Evolutionary conservation across 2,329 filamentous ascomycete genomes (phyloP), one percentile per base, ranked within the genome.

Genomic region (Trichoderma semiorbis): DNA sequence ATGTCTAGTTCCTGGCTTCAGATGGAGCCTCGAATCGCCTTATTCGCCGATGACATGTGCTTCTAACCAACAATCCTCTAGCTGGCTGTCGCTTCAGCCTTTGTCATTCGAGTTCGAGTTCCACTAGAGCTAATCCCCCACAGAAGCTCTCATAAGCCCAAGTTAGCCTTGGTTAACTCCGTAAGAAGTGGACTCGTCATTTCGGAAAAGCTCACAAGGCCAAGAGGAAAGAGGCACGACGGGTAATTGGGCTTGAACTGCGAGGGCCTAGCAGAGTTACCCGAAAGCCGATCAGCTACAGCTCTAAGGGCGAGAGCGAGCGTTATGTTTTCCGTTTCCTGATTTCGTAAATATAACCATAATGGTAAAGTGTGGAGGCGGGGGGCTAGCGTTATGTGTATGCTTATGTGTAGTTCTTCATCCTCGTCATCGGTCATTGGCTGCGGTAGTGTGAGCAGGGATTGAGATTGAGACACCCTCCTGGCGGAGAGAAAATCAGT

Each of bases 301-400:
- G 26, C 28, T 30, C 5, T 0, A 30, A 30, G 8, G 24, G 26
- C 32, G 12, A 24, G 5, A 32, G 28, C 1, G 24, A 66, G 30
- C 30, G 53, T 21, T 21, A 12, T 12, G 18, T 66, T 67, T 58
- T 67, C 50, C 64, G 64, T 57, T 32, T 30, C 50, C 32, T 21
- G 55, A 30, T 30, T 58, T 58, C 55, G 18, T 57, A 39, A 30
- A 67, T 66, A 66, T 67, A 58, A 67, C 53, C 64, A 67, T 58
- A 67, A 67, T 43, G 21, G 4, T 34, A 58, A 39, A 67, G 53
- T 67, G 64, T 67, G 64, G 32, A 67, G 64, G 50, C 18, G 24
- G 32, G 21, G 32, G 32, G 43, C 24, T 67, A 67, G 50, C n/a
- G 18, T 50, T 21, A 6, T 24, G 36, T 57, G 12, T 67, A 39